Evolutionary conservation across 768 basidiomycete species (phyloP).

Genomic region (Artomyces pyxidatus): DNA sequence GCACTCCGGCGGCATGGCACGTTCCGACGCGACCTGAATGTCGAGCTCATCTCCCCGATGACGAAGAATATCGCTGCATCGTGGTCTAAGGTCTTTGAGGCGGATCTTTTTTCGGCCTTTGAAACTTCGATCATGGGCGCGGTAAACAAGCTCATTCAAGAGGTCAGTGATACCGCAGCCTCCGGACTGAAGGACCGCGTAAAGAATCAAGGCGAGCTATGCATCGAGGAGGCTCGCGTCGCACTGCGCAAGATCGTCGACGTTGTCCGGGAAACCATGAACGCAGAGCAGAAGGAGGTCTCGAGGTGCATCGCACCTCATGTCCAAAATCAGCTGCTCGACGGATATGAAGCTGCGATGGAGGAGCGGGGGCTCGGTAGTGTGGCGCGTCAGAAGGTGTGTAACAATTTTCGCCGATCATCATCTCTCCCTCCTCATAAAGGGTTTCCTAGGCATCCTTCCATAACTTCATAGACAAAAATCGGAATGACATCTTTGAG

Average conservation of each 20-base stretch:
- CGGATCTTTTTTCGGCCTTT: slow-evolving; percentile 44
- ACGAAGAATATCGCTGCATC: slow-evolving; percentile 49
- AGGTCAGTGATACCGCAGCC: slow-evolving; percentile 44
- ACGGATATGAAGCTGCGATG: slow-evolving; percentile 48
- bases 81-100: slow-evolving; percentile 55
- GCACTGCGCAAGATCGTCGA: slow-evolving; percentile 41
- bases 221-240: slow-evolving; percentile 42
- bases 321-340: slow-evolving; percentile 40
- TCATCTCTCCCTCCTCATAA: background rate
- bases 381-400: slow-evolving; percentile 53
- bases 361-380: slow-evolving; percentile 46
- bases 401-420: background rate
- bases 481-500: slow-evolving; percentile 44
- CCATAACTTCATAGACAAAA: slow-evolving; percentile 33
- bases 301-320: slow-evolving; percentile 51
- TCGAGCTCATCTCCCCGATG: slow-evolving; percentile 49
- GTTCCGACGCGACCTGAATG: slow-evolving; percentile 53
- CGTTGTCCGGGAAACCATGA: slow-evolving; percentile 41
- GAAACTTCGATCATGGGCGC: slow-evolving; percentile 28
- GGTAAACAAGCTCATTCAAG: slow-evolving; percentile 39
- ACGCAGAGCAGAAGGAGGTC: slow-evolving; percentile 48
- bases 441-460: slow-evolving; percentile 33
- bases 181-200: slow-evolving; percentile 44
- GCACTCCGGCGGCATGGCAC: slow-evolving; percentile 47
- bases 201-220: slow-evolving; percentile 41